phyloP scores from a whole-genome alignment of 192 early-diverging fungal genomes.

The Rhizophlyctis rosea region DNA sequence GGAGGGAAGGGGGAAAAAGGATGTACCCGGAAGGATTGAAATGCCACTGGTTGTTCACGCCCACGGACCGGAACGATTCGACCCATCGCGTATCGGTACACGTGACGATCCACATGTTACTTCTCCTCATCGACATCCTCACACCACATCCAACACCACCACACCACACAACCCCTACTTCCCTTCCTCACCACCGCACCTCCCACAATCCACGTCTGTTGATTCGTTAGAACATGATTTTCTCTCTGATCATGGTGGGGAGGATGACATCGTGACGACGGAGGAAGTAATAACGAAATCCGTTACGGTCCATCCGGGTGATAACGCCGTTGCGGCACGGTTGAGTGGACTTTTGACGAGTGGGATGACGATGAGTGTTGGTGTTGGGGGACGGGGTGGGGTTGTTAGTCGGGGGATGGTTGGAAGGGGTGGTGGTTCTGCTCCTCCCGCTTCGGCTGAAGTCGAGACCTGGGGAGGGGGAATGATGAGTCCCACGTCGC shows the following conservation, averaged over 20 bases:
- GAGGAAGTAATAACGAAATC: background rate
- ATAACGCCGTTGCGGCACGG: background rate
- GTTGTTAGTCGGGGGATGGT: too few species aligned
- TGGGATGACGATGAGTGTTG: too few species aligned
- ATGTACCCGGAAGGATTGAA: background rate
- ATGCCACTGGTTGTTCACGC: background rate
- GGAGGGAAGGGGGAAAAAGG: background rate
- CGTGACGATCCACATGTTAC: too few species aligned
- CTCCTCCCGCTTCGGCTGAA: background rate
- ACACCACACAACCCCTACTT: background rate
- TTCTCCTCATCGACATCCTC: too few species aligned
- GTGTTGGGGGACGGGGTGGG: too few species aligned
- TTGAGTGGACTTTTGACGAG: too few species aligned
- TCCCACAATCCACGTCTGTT: too few species aligned
- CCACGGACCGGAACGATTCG: background rate
- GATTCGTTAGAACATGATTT: too few species aligned
- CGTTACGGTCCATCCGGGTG: background rate
- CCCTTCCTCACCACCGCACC: background rate
- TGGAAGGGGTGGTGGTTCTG: background rate
- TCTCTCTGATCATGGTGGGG: too few species aligned
- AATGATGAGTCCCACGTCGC: background rate
- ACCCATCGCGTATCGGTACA: background rate
- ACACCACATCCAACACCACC: too few species aligned
- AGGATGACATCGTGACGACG: too few species aligned
- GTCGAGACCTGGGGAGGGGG: background rate